Evolutionary conservation across 1,284 basidiomycete species (phyloP).

Genomic region (Gomphus bonarii): DNA sequence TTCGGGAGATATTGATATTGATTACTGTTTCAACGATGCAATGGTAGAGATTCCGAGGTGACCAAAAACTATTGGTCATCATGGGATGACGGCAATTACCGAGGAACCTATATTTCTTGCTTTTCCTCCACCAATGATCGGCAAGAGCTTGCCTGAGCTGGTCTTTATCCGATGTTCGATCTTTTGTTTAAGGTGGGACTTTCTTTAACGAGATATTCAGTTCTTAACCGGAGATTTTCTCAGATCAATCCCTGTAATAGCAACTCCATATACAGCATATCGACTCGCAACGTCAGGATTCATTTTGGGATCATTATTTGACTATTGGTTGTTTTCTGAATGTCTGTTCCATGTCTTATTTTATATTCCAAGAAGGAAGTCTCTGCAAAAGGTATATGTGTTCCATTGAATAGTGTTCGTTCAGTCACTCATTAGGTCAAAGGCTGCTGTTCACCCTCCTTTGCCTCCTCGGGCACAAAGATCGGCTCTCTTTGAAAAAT

Average conservation of each 20-base stretch:
- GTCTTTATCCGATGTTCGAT: constrained; percentile 42
- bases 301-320: not conserved
- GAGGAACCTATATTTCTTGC: not conserved
- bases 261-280: not conserved
- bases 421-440: not conserved
- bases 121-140: constrained; percentile 27
- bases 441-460: constrained; percentile 34
- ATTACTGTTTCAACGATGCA: too few relatives aligned
- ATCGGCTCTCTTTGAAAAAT: constrained; percentile 37
- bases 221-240: not conserved
- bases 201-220: constrained; percentile 27
- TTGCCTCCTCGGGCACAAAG: constrained; percentile 33
- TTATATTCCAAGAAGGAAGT: constrained; percentile 34
- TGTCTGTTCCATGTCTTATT: constrained; percentile 37
- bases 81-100: not conserved
- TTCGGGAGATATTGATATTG: too few relatives aligned
- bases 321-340: constrained; percentile 23
- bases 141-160: constrained; percentile 35
- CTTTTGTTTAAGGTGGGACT: constrained; percentile 32
- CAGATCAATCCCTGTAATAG: not conserved
- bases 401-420: constrained; percentile 2
- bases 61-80: too few relatives aligned
- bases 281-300: not conserved
- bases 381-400: constrained; percentile 37
- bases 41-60: too few relatives aligned